Evolutionary conservation across 768 basidiomycete species (phyloP), one percentile per base, ranked within the genome.

Genomic region (Suillus discolor): DNA sequence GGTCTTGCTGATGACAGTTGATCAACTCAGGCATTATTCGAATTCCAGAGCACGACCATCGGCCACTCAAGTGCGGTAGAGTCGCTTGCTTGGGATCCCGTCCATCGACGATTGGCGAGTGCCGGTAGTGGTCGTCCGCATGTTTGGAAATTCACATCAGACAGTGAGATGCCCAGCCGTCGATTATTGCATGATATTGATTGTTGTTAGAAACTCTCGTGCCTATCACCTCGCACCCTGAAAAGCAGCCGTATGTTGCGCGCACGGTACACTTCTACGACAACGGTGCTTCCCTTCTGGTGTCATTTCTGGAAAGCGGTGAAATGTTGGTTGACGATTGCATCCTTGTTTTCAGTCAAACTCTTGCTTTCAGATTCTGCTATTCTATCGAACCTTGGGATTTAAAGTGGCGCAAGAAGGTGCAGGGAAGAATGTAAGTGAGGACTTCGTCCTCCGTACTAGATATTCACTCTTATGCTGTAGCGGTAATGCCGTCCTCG

Each of bases 301-400:
- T 63, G 20, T 63, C 31, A 51, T 63, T 36, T 25, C 62, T 63
- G 36, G 51, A 63, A 51, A 51, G 34, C 7, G 47, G 39, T 7
- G 12, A 47, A 31, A 38, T 62, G 62, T 62, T 11, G 4, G 61
- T 51, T 34, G 20, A 28, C 18, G 1, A 49, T 47, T 65, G 20
- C 4, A 38, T 28, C 42, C 15, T 55, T 31, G 13, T 25, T 65
- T 36, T 61, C 7, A 42, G 4, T 5, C 44, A 42, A 5, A 36
- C 45, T 45, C 7, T 13, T 31, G 18, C 18, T 4, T 36, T 34
- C 20, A 63, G 51, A 36, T 23, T 51, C 2, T 63, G 62, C 8
- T 63, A 63, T 55, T 51, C 51, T 36, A 42, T 63, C 4, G 51
- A 63, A 36, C 62, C 62, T 28, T 63, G 62, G 51, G 31, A 49